These are phyloP conservation scores for Pyracantha coccinea DNA, from an alignment of 331 rosid genomes.

Conservation along the genomic window DNA sequence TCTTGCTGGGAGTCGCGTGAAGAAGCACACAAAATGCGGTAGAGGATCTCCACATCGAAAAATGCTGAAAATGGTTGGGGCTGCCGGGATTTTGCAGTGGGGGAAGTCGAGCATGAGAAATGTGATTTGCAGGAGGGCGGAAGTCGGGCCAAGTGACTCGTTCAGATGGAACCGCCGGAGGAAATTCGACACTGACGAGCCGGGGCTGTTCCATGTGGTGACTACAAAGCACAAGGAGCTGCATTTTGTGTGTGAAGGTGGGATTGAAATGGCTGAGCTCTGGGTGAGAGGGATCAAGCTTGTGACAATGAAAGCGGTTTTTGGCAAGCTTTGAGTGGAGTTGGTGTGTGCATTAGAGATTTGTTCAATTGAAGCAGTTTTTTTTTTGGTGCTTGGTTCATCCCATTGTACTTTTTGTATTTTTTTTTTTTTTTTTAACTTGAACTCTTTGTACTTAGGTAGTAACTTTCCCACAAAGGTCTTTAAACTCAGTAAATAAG, in stretches of 20 bases:
- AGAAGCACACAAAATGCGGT: constrained; percentile 58
- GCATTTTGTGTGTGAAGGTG: constrained; percentile 68
- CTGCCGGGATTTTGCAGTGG: constrained; percentile 45
- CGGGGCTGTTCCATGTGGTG: constrained; percentile 50
- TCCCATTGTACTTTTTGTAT: neutral
- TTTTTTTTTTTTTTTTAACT: neutral
- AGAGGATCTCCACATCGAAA: constrained; percentile 51
- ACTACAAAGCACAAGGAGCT: constrained; percentile 46
- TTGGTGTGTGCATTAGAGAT: neutral
- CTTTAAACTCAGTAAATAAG: neutral
- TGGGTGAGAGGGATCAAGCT: constrained; percentile 63
- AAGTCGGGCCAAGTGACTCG: constrained; percentile 42
- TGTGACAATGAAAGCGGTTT: constrained; percentile 39
- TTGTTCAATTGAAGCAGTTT: neutral
- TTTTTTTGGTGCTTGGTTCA: neutral
- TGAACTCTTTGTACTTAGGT: neutral
- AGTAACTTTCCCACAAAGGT: neutral
- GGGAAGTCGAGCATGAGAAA: constrained; percentile 53
- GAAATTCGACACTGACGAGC: constrained; percentile 40
- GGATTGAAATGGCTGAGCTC: constrained; percentile 46
- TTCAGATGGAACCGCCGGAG: constrained; percentile 51
- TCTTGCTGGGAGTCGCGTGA: constrained; percentile 22
- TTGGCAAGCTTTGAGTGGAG: constrained; percentile 7
- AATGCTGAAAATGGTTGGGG: constrained; percentile 26
- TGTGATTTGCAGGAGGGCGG: constrained; percentile 46